Percentiles rank a stretch among this genome's conserved stretches.
phyloP scores from a whole-genome alignment of 2,329 filamentous ascomycete genomes.

The Penicillium sp. region DNA sequence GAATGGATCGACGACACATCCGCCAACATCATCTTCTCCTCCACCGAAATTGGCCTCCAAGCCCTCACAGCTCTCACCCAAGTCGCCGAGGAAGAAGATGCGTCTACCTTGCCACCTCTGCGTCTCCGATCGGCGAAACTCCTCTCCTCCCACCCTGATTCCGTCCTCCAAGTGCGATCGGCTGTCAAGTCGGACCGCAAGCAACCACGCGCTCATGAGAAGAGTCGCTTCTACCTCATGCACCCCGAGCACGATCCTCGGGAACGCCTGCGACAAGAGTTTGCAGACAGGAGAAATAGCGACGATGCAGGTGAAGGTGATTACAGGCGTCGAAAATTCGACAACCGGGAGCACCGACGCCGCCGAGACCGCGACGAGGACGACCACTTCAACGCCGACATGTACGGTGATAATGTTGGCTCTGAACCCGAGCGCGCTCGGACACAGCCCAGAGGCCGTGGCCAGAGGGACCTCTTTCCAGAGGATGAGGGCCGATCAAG shows the following conservation, averaged over 20 bases:
- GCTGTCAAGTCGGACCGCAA: constrained; percentile 78
- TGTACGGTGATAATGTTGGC: constrained; percentile 70
- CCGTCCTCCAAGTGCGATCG: constrained; percentile 68
- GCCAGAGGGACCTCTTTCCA: constrained; percentile 41
- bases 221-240: constrained; percentile 87
- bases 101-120: constrained; percentile 54
- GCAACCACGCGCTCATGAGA: constrained; percentile 69
- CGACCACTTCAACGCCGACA: constrained; percentile 67
- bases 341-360: constrained; percentile 55
- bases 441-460: constrained; percentile 29
- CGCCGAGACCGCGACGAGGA: constrained; percentile 50
- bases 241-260: constrained; percentile 86
- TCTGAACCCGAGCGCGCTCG: constrained; percentile 27
- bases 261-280: constrained; percentile 62
- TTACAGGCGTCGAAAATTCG: constrained; percentile 56
- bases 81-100: constrained; percentile 35
- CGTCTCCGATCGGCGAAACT: constrained; percentile 69
- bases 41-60: constrained; percentile 51
- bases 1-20: constrained; percentile 97
- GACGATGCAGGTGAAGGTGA: constrained; percentile 41
- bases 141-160: constrained; percentile 65
- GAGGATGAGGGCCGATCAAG: constrained; percentile 30
- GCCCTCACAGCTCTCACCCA: constrained; percentile 54
- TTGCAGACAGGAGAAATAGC: constrained; percentile 45
- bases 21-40: constrained; percentile 77